phyloP scores from a whole-genome alignment of 306 rosid genomes.

The Canavalia ensiformis region DNA sequence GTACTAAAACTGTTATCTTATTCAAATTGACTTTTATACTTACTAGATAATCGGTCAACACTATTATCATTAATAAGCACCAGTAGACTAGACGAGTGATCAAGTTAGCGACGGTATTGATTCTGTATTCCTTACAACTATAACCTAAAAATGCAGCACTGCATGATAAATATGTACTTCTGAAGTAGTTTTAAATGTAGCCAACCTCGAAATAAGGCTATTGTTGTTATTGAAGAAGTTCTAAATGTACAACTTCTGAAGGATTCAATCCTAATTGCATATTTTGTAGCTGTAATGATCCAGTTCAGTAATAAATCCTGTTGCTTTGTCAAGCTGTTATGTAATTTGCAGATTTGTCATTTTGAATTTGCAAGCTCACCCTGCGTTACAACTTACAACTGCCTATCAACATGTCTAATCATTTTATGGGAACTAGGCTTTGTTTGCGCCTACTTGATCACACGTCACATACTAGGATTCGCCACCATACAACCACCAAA shows the following conservation, averaged over 20 bases:
- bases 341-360: background rate
- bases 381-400: background rate
- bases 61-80: conserved; percentile 28
- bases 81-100: conserved; percentile 15
- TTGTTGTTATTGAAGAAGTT: background rate
- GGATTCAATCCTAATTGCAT: conserved; percentile 24
- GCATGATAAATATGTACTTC: conserved; percentile 18
- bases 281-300: conserved; percentile 11
- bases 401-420: no score
- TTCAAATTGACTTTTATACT: conserved; percentile 6
- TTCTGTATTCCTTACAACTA: conserved; percentile 47
- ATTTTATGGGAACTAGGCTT: no score
- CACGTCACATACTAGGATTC: no score
- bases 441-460: no score
- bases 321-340: conserved; percentile 16
- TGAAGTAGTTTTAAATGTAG: background rate
- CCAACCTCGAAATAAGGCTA: no score
- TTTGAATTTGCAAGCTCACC: background rate
- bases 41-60: conserved; percentile 20
- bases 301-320: conserved; percentile 36
- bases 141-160: conserved; percentile 30
- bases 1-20: background rate
- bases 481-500: no score
- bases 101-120: conserved; percentile 26
- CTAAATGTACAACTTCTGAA: conserved; percentile 6